phyloP scores from a whole-genome alignment of 306 rosid species.

The Boehmeria nivea region DNA sequence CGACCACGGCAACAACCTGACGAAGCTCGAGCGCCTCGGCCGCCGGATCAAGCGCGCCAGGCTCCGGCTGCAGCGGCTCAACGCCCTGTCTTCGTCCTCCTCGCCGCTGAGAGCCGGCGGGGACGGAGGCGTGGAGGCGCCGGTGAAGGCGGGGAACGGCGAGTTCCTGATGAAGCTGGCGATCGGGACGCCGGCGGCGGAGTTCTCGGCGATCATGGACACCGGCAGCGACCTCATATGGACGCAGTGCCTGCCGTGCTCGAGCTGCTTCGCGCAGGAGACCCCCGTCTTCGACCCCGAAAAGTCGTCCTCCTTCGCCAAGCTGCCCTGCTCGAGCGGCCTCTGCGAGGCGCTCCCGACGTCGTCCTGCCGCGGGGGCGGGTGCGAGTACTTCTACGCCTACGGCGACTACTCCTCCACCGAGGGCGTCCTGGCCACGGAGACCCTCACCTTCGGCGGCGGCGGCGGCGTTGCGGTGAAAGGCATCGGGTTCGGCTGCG shows the following conservation, averaged over 20 bases:
- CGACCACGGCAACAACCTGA: constrained; percentile 58
- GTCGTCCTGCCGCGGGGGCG: constrained; percentile 42
- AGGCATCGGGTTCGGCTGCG: constrained; percentile 78
- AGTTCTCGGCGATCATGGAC: constrained; percentile 66
- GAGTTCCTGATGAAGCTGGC: constrained; percentile 65
- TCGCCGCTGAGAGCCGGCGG: no score
- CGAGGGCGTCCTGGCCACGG: constrained; percentile 57
- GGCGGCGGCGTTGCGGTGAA: constrained; percentile 14
- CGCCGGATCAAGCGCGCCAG: constrained; percentile 50
- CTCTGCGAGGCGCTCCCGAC: constrained; percentile 55
- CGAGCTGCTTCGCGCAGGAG: constrained; percentile 55
- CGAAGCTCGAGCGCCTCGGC: constrained; percentile 60
- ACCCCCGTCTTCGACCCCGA: constrained; percentile 68
- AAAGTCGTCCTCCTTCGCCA: constrained; percentile 53
- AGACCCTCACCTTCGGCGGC: constrained; percentile 66
- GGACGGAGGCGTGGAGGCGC: constrained; percentile 44
- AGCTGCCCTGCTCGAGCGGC: constrained; percentile 36
- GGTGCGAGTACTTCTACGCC: constrained; percentile 54
- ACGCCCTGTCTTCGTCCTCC: constrained; percentile 35
- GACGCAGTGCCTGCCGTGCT: constrained; percentile 86
- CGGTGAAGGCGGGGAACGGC: constrained; percentile 55
- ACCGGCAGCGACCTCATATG: constrained; percentile 89
- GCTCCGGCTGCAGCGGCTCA: constrained; percentile 47
- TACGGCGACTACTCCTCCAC: constrained; percentile 80
- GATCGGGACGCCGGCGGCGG: constrained; percentile 60